phyloP scores from a whole-genome alignment of 306 rosid genomes.

The Pterocarpus macrocarpus region DNA sequence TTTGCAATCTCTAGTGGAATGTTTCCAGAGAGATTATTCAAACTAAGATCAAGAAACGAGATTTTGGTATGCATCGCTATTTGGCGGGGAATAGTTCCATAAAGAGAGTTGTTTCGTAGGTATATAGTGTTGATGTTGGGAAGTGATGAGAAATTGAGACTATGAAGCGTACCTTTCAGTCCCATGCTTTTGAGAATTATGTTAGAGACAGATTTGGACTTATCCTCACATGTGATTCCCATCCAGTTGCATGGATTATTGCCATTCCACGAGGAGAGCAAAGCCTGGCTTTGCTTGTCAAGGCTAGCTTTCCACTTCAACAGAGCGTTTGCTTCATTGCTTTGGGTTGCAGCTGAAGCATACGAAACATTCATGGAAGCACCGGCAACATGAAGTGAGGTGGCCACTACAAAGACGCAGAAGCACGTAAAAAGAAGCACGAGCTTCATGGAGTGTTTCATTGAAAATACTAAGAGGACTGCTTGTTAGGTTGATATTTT shows the following conservation, averaged over 20 bases:
- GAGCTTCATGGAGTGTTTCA: too few relatives aligned
- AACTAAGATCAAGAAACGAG: too few relatives aligned
- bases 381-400: too few relatives aligned
- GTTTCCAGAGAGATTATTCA: neutral
- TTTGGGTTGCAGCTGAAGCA: too few relatives aligned
- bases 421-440: too few relatives aligned
- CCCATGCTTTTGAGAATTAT: neutral
- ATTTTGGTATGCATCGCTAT: too few relatives aligned
- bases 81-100: neutral
- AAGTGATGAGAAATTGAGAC: neutral
- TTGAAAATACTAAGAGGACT: too few relatives aligned
- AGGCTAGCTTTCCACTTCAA: constrained; percentile 14
- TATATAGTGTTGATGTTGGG: neutral
- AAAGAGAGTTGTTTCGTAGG: neutral
- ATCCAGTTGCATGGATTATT: constrained; percentile 15
- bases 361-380: too few relatives aligned
- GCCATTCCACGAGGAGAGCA: neutral
- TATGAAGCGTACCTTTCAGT: constrained; percentile 29
- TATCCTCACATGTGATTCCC: neutral
- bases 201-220: neutral
- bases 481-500: too few relatives aligned
- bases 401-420: too few relatives aligned
- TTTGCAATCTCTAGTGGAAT: too few relatives aligned
- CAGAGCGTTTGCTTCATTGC: constrained; percentile 10
- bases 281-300: too few relatives aligned